Evolutionary conservation across 208 protist species (phyloP).

Genomic region (Wallacemonas rigidus): DNA sequence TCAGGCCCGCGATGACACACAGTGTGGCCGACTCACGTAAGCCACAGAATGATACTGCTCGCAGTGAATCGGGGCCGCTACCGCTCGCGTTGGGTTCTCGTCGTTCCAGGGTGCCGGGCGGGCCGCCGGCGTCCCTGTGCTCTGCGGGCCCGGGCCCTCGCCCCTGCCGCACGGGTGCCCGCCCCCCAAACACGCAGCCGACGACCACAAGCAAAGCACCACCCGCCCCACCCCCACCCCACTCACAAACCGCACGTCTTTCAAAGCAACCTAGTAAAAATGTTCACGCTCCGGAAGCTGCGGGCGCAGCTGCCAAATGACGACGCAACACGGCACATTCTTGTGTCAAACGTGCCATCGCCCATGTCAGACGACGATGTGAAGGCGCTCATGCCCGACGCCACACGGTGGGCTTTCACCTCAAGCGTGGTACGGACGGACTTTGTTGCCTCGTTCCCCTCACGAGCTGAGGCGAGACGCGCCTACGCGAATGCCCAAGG

Average conservation of each 20-base stretch:
- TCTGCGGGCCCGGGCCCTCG: too few species aligned
- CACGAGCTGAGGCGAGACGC: constrained; percentile 24
- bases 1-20: too few species aligned
- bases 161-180: too few species aligned
- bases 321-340: constrained; percentile 32
- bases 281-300: constrained; percentile 3
- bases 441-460: constrained; percentile 31
- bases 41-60: too few species aligned
- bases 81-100: too few species aligned
- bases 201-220: not conserved
- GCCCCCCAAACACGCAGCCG: too few species aligned
- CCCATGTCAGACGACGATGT: constrained; percentile 40
- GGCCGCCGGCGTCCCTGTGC: too few species aligned
- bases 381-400: constrained; percentile 27
- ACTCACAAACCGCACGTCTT: not conserved
- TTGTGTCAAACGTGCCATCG: constrained; percentile 38
- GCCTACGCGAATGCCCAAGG: constrained; percentile 20
- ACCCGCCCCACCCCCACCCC: not conserved
- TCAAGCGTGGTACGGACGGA: constrained; percentile 28
- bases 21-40: too few species aligned
- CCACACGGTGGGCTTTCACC: constrained; percentile 27
- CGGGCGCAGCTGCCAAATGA: constrained; percentile 1
- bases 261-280: not conserved
- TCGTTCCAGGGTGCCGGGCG: too few species aligned
- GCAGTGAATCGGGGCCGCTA: too few species aligned